These are phyloP conservation scores for Ceratobasidium sp. DNA, from an alignment of 1,284 basidiomycete genomes.

Conservation along the genomic window DNA sequence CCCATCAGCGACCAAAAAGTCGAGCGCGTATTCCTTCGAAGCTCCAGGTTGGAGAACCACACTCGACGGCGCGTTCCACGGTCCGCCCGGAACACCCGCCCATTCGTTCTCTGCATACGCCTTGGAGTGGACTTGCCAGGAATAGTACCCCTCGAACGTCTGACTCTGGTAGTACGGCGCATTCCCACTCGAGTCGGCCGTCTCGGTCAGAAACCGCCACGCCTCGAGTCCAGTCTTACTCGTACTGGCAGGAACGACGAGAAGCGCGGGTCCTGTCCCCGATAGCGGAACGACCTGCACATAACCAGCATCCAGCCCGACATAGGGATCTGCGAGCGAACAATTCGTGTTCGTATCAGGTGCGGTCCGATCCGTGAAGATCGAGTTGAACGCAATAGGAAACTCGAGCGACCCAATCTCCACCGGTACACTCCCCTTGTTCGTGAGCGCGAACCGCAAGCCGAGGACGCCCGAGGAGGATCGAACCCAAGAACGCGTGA, in stretches of 20 bases:
- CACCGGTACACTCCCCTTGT: constrained; percentile 60
- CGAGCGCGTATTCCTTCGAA: constrained; percentile 64
- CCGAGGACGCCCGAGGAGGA: constrained; percentile 57
- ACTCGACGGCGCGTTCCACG: constrained; percentile 68
- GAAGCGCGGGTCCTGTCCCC: constrained; percentile 64
- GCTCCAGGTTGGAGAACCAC: constrained; percentile 61
- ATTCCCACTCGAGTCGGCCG: constrained; percentile 53
- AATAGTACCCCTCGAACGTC: constrained; percentile 68
- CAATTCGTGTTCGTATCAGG: constrained; percentile 64
- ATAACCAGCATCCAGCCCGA: constrained; percentile 67
- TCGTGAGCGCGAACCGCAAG: constrained; percentile 64
- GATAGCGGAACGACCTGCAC: constrained; percentile 64
- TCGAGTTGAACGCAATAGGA: constrained; percentile 68
- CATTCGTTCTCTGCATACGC: constrained; percentile 69
- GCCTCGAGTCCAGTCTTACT: constrained; percentile 66
- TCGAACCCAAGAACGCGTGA: constrained; percentile 63
- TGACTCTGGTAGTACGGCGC: constrained; percentile 67
- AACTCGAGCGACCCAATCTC: constrained; percentile 67
- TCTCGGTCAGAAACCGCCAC: constrained; percentile 67
- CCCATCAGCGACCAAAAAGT: constrained; percentile 63
- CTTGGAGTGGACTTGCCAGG: constrained; percentile 70
- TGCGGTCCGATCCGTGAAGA: constrained; percentile 66
- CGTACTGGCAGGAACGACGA: constrained; percentile 59
- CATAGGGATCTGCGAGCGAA: constrained; percentile 68
- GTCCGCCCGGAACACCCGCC: constrained; percentile 57